Evolutionary conservation across 768 basidiomycete genomes (phyloP).

Genomic region (Candolleomyces aberdarensis): DNA sequence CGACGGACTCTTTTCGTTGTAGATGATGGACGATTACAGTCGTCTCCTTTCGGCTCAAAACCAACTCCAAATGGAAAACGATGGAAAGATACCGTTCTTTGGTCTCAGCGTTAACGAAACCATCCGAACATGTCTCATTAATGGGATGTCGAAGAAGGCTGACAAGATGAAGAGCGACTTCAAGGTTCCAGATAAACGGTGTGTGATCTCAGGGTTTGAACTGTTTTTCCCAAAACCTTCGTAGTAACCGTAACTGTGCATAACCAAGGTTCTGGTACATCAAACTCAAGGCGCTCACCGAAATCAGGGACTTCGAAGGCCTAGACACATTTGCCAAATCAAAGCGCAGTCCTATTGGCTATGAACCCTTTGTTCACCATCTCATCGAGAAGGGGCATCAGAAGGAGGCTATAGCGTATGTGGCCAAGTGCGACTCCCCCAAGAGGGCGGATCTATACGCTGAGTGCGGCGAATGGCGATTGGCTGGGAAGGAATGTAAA

Average conservation of each 20-base stretch:
- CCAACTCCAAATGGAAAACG: constrained; percentile 81
- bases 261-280: constrained; percentile 84
- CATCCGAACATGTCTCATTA: constrained; percentile 70
- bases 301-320: constrained; percentile 79
- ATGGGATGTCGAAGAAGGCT: constrained; percentile 80
- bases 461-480: constrained; percentile 85
- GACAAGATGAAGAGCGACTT: constrained; percentile 89
- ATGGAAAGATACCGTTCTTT: constrained; percentile 76
- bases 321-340: constrained; percentile 84
- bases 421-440: constrained; percentile 80
- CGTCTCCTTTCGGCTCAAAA: constrained; percentile 80
- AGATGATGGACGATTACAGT: constrained; percentile 91
- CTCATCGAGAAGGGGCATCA: constrained; percentile 69
- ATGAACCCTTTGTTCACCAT: constrained; percentile 84
- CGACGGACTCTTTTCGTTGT: neutral
- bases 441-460: constrained; percentile 86
- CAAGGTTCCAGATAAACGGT: constrained; percentile 95
- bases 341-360: constrained; percentile 92
- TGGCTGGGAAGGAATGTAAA: constrained; percentile 87
- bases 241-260: neutral
- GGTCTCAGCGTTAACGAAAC: constrained; percentile 88
- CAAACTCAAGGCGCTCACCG: constrained; percentile 80
- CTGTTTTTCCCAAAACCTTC: neutral
- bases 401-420: constrained; percentile 76
- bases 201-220: constrained; percentile 13